Percentiles rank a stretch among this genome's conserved stretches.
Conservation (phyloP, 306 rosid species). For the Cicer yamashitae region DNA sequence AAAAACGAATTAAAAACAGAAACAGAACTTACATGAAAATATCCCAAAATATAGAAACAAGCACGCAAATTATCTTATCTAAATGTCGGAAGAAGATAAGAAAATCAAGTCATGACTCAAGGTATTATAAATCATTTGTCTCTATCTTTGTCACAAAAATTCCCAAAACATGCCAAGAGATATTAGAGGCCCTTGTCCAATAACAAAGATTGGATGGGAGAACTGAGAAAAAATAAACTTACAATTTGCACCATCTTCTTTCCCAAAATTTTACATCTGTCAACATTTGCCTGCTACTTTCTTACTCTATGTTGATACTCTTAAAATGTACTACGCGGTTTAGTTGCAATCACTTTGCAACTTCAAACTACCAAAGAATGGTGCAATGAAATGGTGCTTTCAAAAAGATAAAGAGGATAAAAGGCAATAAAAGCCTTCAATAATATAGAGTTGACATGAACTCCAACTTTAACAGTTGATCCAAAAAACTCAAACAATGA, state of each 20-base stretch:
- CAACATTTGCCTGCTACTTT: neutral
- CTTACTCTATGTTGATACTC: neutral
- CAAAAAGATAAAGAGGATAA: neutral
- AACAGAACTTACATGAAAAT: constrained; percentile 5
- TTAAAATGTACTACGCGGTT: no score
- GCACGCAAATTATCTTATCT: neutral
- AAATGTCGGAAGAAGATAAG: neutral
- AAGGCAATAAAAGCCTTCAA: neutral
- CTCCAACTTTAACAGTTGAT: constrained; percentile 5
- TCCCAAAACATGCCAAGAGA: neutral
- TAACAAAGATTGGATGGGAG: neutral
- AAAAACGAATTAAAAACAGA: neutral
- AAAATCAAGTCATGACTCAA: constrained; percentile 9
- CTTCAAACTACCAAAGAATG: neutral
- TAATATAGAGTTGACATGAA: neutral
- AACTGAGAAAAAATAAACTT: neutral
- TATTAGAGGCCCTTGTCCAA: neutral
- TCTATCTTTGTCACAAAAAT: neutral
- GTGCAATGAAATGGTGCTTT: constrained; percentile 9
- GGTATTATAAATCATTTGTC: neutral
- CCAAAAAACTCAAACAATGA: constrained; percentile 4
- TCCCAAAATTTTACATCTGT: no score
- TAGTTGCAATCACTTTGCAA: neutral
- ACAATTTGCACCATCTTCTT: neutral
- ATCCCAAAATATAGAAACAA: neutral